These are phyloP conservation scores for Pilasporangium apinafurcum DNA, from an alignment of 352 stramenopile species.

Conservation along the genomic window DNA sequence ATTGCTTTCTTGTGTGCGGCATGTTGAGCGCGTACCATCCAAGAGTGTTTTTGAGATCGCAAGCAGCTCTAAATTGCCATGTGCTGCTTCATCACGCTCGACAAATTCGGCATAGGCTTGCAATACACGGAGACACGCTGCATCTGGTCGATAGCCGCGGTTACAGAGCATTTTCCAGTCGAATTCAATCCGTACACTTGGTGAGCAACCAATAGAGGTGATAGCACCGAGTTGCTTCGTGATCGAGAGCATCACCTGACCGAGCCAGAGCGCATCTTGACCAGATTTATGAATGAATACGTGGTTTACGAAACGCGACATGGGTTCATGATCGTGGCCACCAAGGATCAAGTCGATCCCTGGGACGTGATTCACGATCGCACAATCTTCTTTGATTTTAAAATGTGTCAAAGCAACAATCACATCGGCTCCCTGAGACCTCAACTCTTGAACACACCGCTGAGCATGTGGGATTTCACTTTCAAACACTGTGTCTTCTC, in stretches of 20 bases:
- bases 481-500: conserved; percentile 42
- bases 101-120: conserved; percentile 32
- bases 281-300: conserved; percentile 85
- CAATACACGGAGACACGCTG: conserved; percentile 30
- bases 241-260: conserved; percentile 58
- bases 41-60: conserved; percentile 25
- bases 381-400: conserved; percentile 49
- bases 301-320: conserved; percentile 41
- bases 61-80: conserved; percentile 36
- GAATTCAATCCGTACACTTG: conserved; percentile 16
- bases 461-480: conserved; percentile 30
- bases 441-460: conserved; percentile 54
- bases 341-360: conserved; percentile 83
- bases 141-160: conserved; percentile 38
- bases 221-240: conserved; percentile 1
- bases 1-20: conserved; percentile 60
- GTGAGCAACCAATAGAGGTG: background rate
- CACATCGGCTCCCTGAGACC: conserved; percentile 38
- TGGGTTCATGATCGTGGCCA: conserved; percentile 86
- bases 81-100: conserved; percentile 35
- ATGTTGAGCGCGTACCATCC: conserved; percentile 57
- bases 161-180: conserved; percentile 76
- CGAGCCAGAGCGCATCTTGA: conserved; percentile 79
- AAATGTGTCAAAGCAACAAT: conserved; percentile 83
- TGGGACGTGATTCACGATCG: conserved; percentile 41